phyloP scores from a whole-genome alignment of 139 green algal species.

The Coelastrella sp. region DNA sequence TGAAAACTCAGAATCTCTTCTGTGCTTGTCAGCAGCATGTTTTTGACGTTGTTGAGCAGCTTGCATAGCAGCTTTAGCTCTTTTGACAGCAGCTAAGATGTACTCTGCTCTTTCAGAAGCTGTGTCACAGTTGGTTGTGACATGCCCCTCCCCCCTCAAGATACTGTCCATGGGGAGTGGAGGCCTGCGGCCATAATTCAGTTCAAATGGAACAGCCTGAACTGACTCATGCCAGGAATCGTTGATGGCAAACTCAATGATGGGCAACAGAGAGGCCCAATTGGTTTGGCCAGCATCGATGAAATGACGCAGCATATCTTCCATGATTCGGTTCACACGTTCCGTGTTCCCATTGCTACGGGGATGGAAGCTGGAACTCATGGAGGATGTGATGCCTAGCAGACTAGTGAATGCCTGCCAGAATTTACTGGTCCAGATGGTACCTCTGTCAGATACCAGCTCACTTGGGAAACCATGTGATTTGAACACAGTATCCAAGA shows the following conservation, averaged over 20 bases:
- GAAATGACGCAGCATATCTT: conserved; percentile 69
- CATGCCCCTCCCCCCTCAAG: conserved; percentile 22
- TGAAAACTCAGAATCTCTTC: neutral
- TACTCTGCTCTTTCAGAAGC: conserved; percentile 12
- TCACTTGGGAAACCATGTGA: conserved; percentile 7
- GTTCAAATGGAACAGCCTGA: conserved; percentile 53
- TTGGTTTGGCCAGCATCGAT: conserved; percentile 45
- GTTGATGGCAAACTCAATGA: conserved; percentile 71
- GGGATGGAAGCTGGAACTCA: conserved; percentile 40
- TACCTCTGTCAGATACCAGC: neutral
- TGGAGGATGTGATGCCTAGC: neutral
- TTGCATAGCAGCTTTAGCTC: too few species aligned
- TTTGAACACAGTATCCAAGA: conserved; percentile 15
- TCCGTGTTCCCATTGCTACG: conserved; percentile 75
- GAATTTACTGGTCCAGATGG: conserved; percentile 9
- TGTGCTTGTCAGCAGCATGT: neutral
- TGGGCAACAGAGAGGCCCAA: conserved; percentile 61
- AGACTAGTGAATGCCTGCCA: neutral
- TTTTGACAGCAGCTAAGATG: conserved; percentile 21
- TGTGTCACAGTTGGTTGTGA: conserved; percentile 5
- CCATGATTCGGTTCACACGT: conserved; percentile 61
- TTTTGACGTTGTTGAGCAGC: neutral
- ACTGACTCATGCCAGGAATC: conserved; percentile 49
- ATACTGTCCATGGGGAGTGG: neutral
- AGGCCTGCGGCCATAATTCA: conserved; percentile 58